Base-by-base conservation (phyloP, 2,329 filamentous ascomycete genomes). In the Fusarium palustre region DNA sequence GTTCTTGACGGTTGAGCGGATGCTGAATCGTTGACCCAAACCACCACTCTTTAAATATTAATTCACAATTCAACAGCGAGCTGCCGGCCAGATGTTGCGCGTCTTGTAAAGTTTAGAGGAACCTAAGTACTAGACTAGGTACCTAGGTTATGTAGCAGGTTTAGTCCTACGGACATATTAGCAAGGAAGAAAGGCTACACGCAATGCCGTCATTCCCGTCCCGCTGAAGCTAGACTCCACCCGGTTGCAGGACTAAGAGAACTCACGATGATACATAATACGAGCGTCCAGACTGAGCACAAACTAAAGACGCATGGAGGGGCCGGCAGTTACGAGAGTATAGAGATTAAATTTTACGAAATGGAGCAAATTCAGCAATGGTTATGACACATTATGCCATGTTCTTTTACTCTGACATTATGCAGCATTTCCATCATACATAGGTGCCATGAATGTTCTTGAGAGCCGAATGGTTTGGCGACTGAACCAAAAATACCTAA, bases 121-220 rank as follows among this genome's bases (percentile, higher is more conserved):
- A 6, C 28, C 28, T 28, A 28, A 9, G 25, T 28, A 25, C 4
- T n/a, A n/a, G n/a, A n/a, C 2, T 25, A 28, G 25, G 25, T 28
- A 28, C n/a, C n/a, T n/a, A n/a, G n/a, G n/a, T n/a, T n/a, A n/a
- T n/a, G n/a, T 28, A 28, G 25, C 10, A 25, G 24, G 24, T n/a
- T n/a, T n/a, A n/a, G n/a, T n/a, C n/a, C n/a, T n/a, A n/a, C n/a
- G n/a, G n/a, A n/a, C 7, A 7, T 20, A 28, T 39, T 36, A n/a
- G 12, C 48, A 25, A 50, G 47, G 12, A 24, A 24, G 10, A 28
- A 20, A 13, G 46, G 48, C 34, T 52, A 18, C 39, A 41, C 22
- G 7, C 22, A 25, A 64, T 66, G 63, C 48, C 48, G 63, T 64
- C 62, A 68, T 66, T 72, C 55, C 57, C 55, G 39, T 57, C 46